Evolutionary conservation across 768 basidiomycete genomes (phyloP).

Genomic region (Lentinula boryana): DNA sequence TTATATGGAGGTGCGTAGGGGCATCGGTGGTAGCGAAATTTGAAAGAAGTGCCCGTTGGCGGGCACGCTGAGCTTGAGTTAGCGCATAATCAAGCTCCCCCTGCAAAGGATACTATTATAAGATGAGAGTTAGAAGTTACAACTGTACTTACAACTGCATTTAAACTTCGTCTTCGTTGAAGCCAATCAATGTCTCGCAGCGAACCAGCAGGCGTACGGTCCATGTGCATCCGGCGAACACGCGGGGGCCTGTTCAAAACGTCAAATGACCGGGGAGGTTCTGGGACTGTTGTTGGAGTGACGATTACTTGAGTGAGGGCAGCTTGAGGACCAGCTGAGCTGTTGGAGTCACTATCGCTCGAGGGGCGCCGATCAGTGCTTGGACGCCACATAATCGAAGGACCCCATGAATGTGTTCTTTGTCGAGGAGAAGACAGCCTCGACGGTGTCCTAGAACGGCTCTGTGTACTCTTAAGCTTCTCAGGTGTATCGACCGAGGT

Average conservation of each 20-base stretch:
- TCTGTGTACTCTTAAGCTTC: constrained; percentile 24
- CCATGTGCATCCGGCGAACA: constrained; percentile 17
- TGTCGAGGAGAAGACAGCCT: constrained; percentile 37
- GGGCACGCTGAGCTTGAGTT: constrained; percentile 50
- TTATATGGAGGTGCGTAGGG: constrained; percentile 5
- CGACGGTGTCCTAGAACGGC: constrained; percentile 30
- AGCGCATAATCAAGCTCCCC: constrained; percentile 69
- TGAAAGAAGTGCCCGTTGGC: constrained; percentile 24
- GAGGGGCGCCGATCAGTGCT: constrained; percentile 40
- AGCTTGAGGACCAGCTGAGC: constrained; percentile 22
- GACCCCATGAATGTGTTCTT: constrained; percentile 46
- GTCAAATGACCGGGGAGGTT: constrained; percentile 35
- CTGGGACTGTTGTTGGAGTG: neutral
- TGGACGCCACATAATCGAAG: constrained; percentile 32
- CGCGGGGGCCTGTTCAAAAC: constrained; percentile 43
- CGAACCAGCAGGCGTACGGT: neutral
- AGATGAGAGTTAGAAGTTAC: constrained; percentile 6
- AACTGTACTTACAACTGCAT: constrained; percentile 51
- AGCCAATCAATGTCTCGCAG: constrained; percentile 67
- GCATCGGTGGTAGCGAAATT: constrained; percentile 50
- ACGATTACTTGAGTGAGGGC: constrained; percentile 9
- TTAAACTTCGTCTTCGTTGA: constrained; percentile 64
- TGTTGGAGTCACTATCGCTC: constrained; percentile 38
- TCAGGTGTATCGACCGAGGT: constrained; percentile 22
- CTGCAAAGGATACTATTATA: constrained; percentile 25